A percentile compares a stretch with the other conserved stretches of the same genome.
Evolutionary conservation across 202 grass and related monocot species (phyloP).

Genomic region (Brachypodium distachyon): DNA sequence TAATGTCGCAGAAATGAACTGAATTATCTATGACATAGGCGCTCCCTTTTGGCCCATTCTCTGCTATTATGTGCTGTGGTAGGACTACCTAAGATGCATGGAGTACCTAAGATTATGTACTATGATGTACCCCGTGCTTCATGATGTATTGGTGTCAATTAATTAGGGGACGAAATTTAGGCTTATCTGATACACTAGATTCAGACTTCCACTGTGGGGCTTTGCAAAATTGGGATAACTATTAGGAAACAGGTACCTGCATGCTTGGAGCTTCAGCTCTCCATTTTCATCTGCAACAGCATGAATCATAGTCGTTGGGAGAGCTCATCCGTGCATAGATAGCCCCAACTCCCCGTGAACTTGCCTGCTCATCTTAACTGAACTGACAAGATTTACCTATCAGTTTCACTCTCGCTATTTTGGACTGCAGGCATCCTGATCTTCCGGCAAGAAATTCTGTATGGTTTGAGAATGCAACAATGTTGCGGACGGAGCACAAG

Average conservation of each 20-base stretch:
- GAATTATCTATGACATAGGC: background rate
- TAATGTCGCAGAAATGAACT: background rate
- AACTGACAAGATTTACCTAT: background rate
- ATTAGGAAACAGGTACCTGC: background rate
- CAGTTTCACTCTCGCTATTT: background rate
- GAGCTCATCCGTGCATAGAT: background rate
- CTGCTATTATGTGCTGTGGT: background rate
- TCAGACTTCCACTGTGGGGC: background rate
- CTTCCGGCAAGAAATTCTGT: background rate
- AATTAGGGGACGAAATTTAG: background rate
- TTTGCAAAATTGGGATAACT: background rate
- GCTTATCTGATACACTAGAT: background rate
- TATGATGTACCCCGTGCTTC: background rate
- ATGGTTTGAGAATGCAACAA: constrained; percentile 19
- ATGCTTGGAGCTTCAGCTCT: background rate
- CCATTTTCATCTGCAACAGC: background rate
- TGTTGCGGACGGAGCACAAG: background rate
- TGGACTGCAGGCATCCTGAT: background rate
- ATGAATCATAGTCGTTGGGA: background rate
- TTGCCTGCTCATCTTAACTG: background rate
- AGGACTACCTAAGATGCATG: background rate
- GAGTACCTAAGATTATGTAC: too few species aligned
- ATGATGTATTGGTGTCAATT: background rate
- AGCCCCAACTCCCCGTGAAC: background rate
- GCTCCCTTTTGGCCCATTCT: background rate